These are phyloP conservation scores for Mycena pura DNA, from an alignment of 768 basidiomycete species.

Conservation along the genomic window DNA sequence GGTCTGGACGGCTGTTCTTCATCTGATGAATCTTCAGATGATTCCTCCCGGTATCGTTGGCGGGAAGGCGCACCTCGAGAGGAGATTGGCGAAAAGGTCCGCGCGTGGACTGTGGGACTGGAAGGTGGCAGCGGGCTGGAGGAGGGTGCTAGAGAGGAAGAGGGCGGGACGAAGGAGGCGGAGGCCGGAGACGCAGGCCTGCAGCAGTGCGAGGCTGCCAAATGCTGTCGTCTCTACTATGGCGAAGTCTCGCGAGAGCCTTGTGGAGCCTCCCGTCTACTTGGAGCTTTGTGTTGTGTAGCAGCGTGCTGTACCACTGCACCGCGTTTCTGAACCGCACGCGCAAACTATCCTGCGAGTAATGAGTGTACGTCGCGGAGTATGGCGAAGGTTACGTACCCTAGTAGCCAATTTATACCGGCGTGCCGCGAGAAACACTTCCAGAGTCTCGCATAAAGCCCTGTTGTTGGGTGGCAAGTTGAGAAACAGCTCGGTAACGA, in stretches of 20 bases:
- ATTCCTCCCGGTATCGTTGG: not conserved
- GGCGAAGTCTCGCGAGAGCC: not conserved
- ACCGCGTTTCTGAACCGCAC: conserved; percentile 32
- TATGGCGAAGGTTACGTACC: too few relatives aligned
- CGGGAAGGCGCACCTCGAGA: too few relatives aligned
- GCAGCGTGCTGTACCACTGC: conserved; percentile 33
- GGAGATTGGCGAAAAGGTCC: too few relatives aligned
- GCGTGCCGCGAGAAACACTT: not conserved
- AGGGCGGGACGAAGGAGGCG: too few relatives aligned
- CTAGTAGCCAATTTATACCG: conserved; percentile 28
- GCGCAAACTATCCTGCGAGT: conserved; percentile 33
- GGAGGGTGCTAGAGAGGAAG: too few relatives aligned
- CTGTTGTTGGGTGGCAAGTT: too few relatives aligned
- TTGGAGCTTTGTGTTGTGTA: not conserved
- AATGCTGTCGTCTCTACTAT: too few relatives aligned
- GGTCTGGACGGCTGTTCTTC: not conserved
- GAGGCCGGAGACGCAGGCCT: not conserved
- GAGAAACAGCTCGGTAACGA: not conserved
- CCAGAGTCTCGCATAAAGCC: not conserved
- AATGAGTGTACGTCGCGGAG: too few relatives aligned
- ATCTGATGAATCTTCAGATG: conserved; percentile 6
- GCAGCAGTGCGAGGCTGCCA: too few relatives aligned
- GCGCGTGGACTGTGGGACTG: too few relatives aligned
- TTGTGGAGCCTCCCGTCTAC: not conserved
- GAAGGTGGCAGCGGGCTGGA: too few relatives aligned